Evolutionary conservation across 2,329 filamentous ascomycete species (phyloP).

Genomic region (Botryotinia narcissicola): DNA sequence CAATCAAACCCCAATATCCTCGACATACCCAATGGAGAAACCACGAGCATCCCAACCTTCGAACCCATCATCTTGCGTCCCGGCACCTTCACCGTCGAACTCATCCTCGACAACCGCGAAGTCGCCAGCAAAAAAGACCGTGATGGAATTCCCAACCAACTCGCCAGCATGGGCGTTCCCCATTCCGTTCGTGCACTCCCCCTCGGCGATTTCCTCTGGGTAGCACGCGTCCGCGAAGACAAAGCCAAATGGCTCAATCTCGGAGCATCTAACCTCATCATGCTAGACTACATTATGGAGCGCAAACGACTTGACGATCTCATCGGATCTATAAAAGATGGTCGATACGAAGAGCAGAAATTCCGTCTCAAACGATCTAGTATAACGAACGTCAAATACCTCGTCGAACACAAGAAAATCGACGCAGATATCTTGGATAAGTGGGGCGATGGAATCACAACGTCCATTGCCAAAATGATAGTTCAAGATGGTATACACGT

Average conservation of each 20-base stretch:
- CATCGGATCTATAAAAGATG: conserved; percentile 77
- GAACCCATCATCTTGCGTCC: conserved; percentile 61
- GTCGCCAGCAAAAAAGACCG: conserved; percentile 69
- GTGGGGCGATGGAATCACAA: conserved; percentile 69
- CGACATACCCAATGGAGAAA: conserved; percentile 32
- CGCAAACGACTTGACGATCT: conserved; percentile 78
- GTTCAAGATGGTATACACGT: conserved; percentile 78
- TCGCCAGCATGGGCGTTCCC: conserved; percentile 54
- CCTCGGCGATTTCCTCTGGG: conserved; percentile 75
- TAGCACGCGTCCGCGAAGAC: conserved; percentile 64
- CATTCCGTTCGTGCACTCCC: conserved; percentile 60
- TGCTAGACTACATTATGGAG: conserved; percentile 79
- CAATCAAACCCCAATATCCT: neutral
- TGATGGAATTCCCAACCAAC: conserved; percentile 70
- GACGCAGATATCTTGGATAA: conserved; percentile 52
- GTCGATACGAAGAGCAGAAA: conserved; percentile 81
- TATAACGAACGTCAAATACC: conserved; percentile 73
- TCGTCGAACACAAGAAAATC: conserved; percentile 71
- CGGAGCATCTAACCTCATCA: conserved; percentile 67
- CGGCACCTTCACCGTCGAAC: conserved; percentile 66
- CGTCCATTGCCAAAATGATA: conserved; percentile 73
- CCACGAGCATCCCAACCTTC: conserved; percentile 41
- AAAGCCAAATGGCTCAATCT: conserved; percentile 45
- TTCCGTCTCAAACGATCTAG: conserved; percentile 72
- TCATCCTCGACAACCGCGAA: conserved; percentile 74